Conservation (phyloP, 495 filamentous ascomycete species). For the Daldinia childiae region DNA sequence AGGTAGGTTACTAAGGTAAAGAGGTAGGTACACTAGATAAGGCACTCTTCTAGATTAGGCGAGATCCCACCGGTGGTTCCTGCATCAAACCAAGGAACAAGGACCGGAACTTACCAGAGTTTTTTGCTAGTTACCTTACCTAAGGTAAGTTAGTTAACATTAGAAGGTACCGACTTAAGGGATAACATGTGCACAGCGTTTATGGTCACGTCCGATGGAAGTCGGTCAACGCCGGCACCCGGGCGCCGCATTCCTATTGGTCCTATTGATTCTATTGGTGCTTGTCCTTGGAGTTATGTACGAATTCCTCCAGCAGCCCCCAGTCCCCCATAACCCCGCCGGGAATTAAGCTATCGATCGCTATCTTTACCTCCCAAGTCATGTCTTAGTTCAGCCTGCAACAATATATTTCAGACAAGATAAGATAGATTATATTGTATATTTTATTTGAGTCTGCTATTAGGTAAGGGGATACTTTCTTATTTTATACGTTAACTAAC, state of each 20-base stretch:
- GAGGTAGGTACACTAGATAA: slow-evolving; percentile 28
- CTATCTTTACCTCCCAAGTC: not conserved
- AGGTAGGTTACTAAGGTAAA: too few species aligned
- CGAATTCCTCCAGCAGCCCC: too few species aligned
- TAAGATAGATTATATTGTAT: not conserved
- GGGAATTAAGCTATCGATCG: not conserved
- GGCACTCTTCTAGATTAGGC: slow-evolving; percentile 35
- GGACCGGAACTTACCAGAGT: slow-evolving; percentile 3
- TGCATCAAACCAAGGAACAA: slow-evolving; percentile 20
- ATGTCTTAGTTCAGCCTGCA: not conserved
- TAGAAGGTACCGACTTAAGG: slow-evolving; percentile 8
- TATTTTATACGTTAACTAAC: too few species aligned
- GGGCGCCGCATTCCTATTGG: slow-evolving; percentile 26
- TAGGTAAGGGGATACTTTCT: not conserved
- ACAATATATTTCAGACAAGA: not conserved
- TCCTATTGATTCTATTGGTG: not conserved
- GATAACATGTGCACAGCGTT: slow-evolving; percentile 2
- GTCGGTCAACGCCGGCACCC: slow-evolving; percentile 39
- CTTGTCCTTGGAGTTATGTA: not conserved
- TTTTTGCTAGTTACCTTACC: too few species aligned
- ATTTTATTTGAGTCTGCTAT: not conserved
- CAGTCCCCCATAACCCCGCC: slow-evolving; percentile 6
- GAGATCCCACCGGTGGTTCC: slow-evolving; percentile 24
- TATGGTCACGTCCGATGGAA: slow-evolving; percentile 30
- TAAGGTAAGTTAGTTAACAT: too few species aligned